phyloP scores from a whole-genome alignment of 2,329 filamentous ascomycete genomes.

The Tolypocladium ophioglossoides region DNA sequence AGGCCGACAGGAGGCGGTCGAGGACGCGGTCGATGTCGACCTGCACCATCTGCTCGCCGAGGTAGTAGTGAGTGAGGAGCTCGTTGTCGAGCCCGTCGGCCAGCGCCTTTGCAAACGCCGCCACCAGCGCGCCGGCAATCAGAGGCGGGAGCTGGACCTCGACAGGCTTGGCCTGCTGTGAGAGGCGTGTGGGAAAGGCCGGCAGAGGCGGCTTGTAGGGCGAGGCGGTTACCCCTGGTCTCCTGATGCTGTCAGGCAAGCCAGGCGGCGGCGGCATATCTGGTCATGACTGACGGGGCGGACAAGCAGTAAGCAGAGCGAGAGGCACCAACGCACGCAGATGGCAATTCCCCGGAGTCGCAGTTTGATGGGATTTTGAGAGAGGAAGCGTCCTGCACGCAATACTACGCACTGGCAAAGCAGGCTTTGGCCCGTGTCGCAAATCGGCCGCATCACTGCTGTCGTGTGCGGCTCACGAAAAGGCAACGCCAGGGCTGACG shows the following conservation, averaged over 20 bases:
- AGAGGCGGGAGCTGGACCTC: conserved; percentile 24
- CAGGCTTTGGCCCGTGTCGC: neutral
- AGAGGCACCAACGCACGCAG: neutral
- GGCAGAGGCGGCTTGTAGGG: conserved; percentile 24
- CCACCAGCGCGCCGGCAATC: conserved; percentile 22
- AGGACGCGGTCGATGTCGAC: conserved; percentile 25
- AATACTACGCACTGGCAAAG: neutral
- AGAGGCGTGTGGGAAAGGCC: conserved; percentile 15
- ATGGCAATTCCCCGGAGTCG: too few relatives aligned
- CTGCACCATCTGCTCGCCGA: conserved; percentile 18
- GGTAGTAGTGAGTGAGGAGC: conserved; percentile 26
- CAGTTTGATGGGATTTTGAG: neutral
- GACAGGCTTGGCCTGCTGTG: conserved; percentile 17
- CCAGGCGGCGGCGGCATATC: conserved; percentile 17
- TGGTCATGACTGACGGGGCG: conserved; percentile 13
- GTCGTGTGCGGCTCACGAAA: neutral
- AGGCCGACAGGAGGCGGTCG: conserved; percentile 22
- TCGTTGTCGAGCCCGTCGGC: conserved; percentile 23
- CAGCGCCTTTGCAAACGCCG: conserved; percentile 23
- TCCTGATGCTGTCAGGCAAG: conserved; percentile 14
- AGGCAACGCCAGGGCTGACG: conserved; percentile 13
- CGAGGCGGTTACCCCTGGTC: conserved; percentile 8
- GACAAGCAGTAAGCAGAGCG: neutral
- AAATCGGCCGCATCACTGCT: neutral
- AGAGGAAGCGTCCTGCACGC: neutral